Evolutionary conservation across 1,284 basidiomycete species (phyloP), one percentile per base, ranked within the genome.

Genomic region (Ceratobasidium sp.): DNA sequence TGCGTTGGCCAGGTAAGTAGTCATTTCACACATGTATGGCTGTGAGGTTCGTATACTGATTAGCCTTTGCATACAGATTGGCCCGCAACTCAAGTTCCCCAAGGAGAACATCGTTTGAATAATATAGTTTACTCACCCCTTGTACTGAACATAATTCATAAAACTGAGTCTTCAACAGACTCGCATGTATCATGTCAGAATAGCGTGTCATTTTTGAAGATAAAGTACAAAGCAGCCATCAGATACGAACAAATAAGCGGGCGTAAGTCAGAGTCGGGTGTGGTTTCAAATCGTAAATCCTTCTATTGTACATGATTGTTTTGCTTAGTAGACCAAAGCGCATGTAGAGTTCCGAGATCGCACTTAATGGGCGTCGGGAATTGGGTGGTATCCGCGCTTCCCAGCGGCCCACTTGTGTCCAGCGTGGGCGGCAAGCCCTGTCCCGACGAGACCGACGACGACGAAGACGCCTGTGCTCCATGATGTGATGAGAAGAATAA

Each of bases 1-100:
- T 94, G 91, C 84, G 91, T 98, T 69, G 89, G 92, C 78, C 88
- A 92, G 85, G 93, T 93, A 78, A 80, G 89, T 78, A 6, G n/a
- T 35, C 41, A 14, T 49, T 55, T 9, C 41, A 18, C 23, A n/a
- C 73, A n/a, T n/a, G n/a, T n/a, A n/a, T 41, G 28, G 38, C 5
- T 18, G 5, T 52, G 30, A 21, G 28, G 18, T 26, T 30, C 32
- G 7, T 44, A 44, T 43, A 5, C 46, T 49, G 8, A 52, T 16
- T 59, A 47, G 26, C 23, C 4, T 32, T 58, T 18, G 32, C n/a
- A 11, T 30, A 21, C 46, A 77, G 90, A 87, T 91, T 77, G 92
- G 92, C 38, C 90, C 92, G 1, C 89, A 91, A 78, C 92, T 87
- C 85, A 85, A 88, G 80, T 92, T 88, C 89, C 92, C 92, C 75